A percentile compares a stretch with the other conserved stretches of the same genome.
Conservation (phyloP, 2,329 filamentous ascomycete genomes). For the Beauveria asiatica region DNA sequence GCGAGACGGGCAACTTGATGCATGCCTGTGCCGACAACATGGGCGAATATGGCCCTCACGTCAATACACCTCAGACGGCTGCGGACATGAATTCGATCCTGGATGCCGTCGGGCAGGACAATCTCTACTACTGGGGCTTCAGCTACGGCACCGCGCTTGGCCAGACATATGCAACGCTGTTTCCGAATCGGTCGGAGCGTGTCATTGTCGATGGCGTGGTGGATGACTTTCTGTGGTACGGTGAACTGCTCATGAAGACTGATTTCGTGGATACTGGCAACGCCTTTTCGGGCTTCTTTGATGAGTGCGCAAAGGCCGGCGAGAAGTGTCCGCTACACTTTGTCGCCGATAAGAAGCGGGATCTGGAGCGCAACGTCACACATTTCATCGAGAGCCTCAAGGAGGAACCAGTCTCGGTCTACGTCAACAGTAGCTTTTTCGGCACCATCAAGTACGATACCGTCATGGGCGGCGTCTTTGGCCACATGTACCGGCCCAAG, state of each 20-base stretch:
- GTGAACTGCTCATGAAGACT: slow-evolving; percentile 16
- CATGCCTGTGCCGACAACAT: slow-evolving; percentile 3
- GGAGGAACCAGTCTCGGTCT: slow-evolving; percentile 26
- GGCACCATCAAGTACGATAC: slow-evolving; percentile 29
- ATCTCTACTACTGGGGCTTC: slow-evolving; percentile 33
- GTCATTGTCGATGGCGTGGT: slow-evolving; percentile 30
- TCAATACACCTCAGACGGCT: slow-evolving; percentile 16
- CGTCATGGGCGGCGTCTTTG: slow-evolving; percentile 29
- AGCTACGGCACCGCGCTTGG: slow-evolving; percentile 35
- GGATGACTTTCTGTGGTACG: slow-evolving; percentile 27
- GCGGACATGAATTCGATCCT: slow-evolving; percentile 27
- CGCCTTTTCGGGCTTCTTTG: slow-evolving; percentile 24
- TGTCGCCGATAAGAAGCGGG: slow-evolving; percentile 27
- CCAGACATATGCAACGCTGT: slow-evolving; percentile 31
- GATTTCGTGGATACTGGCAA: slow-evolving; percentile 23
- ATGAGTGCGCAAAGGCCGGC: slow-evolving; percentile 34
- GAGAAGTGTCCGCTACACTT: slow-evolving; percentile 33
- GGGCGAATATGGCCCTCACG: slow-evolving; percentile 9
- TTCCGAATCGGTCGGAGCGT: slow-evolving; percentile 24
- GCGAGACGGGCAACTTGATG: slow-evolving; percentile 29
- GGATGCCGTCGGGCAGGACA: slow-evolving; percentile 27
- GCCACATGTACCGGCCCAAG: slow-evolving; percentile 29
- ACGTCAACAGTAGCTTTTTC: slow-evolving; percentile 30
- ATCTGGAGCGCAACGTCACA: slow-evolving; percentile 25
- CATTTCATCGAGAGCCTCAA: slow-evolving; percentile 24